Evolutionary conservation across 2,329 filamentous ascomycete genomes (phyloP), one percentile per base, ranked within the genome.

Genomic region (Alternaria conjuncta): DNA sequence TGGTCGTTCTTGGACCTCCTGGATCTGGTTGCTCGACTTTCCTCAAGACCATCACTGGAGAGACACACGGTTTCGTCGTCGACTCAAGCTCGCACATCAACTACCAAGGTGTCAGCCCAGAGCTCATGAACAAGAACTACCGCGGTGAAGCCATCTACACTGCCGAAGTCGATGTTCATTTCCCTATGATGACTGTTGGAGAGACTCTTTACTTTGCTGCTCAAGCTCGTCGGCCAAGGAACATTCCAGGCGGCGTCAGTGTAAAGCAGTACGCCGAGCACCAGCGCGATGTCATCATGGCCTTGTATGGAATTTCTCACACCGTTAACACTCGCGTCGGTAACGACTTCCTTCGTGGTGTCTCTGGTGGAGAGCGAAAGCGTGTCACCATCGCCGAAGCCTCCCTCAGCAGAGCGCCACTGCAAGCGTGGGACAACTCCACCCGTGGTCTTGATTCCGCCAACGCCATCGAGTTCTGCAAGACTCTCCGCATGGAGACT

Each of bases 131-230:
- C 80, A 88, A 87, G 11, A 84, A 87, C 65, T 94, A 95, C 82
- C 89, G 92, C 26, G 93, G 93, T 68, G 93, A 96, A 80, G 92
- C 92, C 65, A 94, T 96, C 77, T 96, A 96, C 81, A 94, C 92
- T 0, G 92, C 92, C 63, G 92, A 96, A 78, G 90, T 92, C 36
- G 93, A 96, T 76, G 90, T 92, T 5, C 92, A 94, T 80, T 94
- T 94, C 74, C 91, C 92, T 12, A 87, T 90, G 81, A 81, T 96
- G 71, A 89, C 87, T 2, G 92, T 95, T 46, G 91, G 91, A 55
- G 90, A 95, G 72, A 96, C 92, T 1, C 84, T 95, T 50, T 90
- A 88, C 58, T 95, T 95, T 66, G 92, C 92, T 18, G 91, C 92
- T 5, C 84, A 87, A 18, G 90, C 92, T 6, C 86, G 90, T 60